Conservation (phyloP, 371 early-diverging fungal species). For the Apophysomyces trapeziformis region DNA sequence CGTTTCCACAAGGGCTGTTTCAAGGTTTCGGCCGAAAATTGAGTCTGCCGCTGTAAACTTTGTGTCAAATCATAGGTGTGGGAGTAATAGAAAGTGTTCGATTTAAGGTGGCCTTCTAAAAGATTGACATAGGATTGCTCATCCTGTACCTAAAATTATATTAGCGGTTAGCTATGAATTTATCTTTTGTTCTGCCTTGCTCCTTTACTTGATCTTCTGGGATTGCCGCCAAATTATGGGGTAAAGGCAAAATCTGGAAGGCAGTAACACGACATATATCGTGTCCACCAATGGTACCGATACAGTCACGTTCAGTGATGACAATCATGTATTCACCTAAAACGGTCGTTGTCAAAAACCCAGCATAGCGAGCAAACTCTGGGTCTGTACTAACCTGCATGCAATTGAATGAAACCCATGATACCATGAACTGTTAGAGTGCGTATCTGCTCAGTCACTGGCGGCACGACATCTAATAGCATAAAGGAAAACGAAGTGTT, state of each 20-base stretch:
- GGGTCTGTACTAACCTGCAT: slow-evolving; percentile 21
- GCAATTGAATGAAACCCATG: slow-evolving; percentile 32
- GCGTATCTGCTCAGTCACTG: slow-evolving; percentile 5
- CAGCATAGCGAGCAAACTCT: too few relatives aligned
- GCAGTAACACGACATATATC: slow-evolving; percentile 78
- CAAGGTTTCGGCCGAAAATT: slow-evolving; percentile 23
- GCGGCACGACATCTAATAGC: neutral
- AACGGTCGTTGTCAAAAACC: slow-evolving; percentile 7
- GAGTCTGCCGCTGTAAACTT: slow-evolving; percentile 76
- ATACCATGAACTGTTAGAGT: slow-evolving; percentile 23
- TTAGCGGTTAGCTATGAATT: neutral
- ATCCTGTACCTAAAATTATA: slow-evolving; percentile 20
- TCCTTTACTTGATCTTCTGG: slow-evolving; percentile 17
- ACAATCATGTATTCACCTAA: slow-evolving; percentile 64
- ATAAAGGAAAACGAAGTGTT: neutral
- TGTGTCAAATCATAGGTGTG: slow-evolving; percentile 86
- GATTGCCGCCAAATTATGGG: slow-evolving; percentile 43
- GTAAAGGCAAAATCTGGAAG: slow-evolving; percentile 75
- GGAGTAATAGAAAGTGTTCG: slow-evolving; percentile 83
- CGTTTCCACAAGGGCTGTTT: slow-evolving; percentile 47
- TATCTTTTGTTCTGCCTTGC: too few relatives aligned
- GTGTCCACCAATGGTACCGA: slow-evolving; percentile 68
- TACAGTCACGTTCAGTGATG: slow-evolving; percentile 75
- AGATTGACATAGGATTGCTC: slow-evolving; percentile 78
- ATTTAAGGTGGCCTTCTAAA: slow-evolving; percentile 71